Percentiles rank a stretch among this genome's conserved stretches.
phyloP scores from a whole-genome alignment of 805 yeast species.

The Candida broadrunensis region DNA sequence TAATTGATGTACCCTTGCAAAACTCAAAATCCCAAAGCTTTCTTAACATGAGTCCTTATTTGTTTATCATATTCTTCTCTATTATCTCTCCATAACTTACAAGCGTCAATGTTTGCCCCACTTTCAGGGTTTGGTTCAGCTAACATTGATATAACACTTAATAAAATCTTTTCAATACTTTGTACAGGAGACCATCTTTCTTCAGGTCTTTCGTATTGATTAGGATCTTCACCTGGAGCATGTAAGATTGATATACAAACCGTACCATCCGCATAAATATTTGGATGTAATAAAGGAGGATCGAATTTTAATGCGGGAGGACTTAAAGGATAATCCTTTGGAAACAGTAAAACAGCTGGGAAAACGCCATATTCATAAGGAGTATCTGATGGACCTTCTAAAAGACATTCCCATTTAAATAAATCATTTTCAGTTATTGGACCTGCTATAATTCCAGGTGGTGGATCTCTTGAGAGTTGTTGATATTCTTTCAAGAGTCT shows the following conservation, averaged over 20 bases:
- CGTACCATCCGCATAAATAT: conserved; percentile 89
- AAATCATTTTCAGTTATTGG: conserved; percentile 75
- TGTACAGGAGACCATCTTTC: conserved; percentile 99
- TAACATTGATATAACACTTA: conserved; percentile 92
- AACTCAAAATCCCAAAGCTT: conserved; percentile 57
- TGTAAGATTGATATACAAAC: conserved; percentile 95
- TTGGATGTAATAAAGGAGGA: conserved; percentile 89
- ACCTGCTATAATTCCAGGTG: conserved; percentile 95
- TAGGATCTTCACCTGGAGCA: conserved; percentile 96
- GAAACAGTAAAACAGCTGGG: conserved; percentile 70
- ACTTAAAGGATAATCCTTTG: conserved; percentile 75
- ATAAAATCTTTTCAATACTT: conserved; percentile 91
- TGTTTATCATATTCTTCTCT: conserved; percentile 61
- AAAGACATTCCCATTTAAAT: conserved; percentile 78
- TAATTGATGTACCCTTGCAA: no score
- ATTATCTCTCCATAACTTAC: conserved; percentile 89
- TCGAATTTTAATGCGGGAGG: conserved; percentile 77
- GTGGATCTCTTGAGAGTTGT: conserved; percentile 80
- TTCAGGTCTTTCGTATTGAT: conserved; percentile 91
- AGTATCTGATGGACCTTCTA: conserved; percentile 82
- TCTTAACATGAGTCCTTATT: conserved; percentile 66
- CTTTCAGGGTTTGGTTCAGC: conserved; percentile 96
- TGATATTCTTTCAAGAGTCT: conserved; percentile 86
- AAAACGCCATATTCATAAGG: conserved; percentile 88
- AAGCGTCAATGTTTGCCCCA: conserved; percentile 83